These are phyloP conservation scores for Penicillium verhagenii DNA, from an alignment of 495 filamentous ascomycete species.

Conservation along the genomic window DNA sequence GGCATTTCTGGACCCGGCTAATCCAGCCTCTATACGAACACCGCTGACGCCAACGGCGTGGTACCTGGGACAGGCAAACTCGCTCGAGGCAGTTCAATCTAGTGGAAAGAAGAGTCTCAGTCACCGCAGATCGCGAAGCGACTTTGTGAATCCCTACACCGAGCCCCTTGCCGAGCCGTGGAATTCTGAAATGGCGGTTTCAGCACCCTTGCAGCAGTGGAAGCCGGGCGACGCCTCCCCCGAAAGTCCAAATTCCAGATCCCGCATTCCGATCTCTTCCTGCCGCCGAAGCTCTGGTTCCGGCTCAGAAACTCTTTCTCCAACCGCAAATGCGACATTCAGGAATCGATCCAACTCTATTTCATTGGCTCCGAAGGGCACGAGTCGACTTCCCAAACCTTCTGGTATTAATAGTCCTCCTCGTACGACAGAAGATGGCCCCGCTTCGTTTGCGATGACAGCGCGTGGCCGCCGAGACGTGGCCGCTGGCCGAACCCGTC, in stretches of 20 bases:
- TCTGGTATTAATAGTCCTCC: slow-evolving; percentile 32
- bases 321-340: slow-evolving; percentile 47
- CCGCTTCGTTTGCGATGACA: slow-evolving; percentile 33
- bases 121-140: slow-evolving; percentile 52
- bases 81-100: slow-evolving; percentile 46
- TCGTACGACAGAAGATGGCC: slow-evolving; percentile 30
- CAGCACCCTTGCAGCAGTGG: slow-evolving; percentile 33
- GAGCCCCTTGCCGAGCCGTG: slow-evolving; percentile 31
- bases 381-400: slow-evolving; percentile 47
- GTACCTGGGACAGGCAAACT: slow-evolving; percentile 50
- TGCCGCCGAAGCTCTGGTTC: slow-evolving; percentile 48
- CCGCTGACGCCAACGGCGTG: slow-evolving; percentile 57
- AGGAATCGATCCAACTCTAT: slow-evolving; percentile 31
- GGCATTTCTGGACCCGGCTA: slow-evolving; percentile 43
- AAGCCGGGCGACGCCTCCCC: slow-evolving; percentile 28
- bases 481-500: slow-evolving; percentile 33
- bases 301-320: slow-evolving; percentile 42
- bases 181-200: slow-evolving; percentile 40
- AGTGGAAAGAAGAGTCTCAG: slow-evolving; percentile 23
- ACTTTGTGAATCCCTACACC: slow-evolving; percentile 28
- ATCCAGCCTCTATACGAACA: slow-evolving; percentile 36
- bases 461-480: slow-evolving; percentile 36
- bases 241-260: slow-evolving; percentile 49
- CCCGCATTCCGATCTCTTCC: slow-evolving; percentile 57
- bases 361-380: slow-evolving; percentile 43